Conservation (phyloP, 768 basidiomycete genomes). For the Russula brevipes region DNA sequence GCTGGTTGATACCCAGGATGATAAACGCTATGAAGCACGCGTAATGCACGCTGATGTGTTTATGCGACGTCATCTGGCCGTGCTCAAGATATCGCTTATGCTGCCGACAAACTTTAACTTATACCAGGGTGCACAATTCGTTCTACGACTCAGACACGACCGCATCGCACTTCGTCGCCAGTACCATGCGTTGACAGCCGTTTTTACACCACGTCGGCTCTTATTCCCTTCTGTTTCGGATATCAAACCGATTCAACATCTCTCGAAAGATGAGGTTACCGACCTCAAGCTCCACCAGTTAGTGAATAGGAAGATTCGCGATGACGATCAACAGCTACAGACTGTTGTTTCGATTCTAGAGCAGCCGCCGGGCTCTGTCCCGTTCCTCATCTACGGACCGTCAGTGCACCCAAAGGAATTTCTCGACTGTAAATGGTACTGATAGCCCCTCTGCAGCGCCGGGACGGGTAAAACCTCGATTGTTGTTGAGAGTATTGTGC, state of each 20-base stretch:
- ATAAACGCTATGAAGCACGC: conserved; percentile 14
- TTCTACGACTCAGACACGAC: conserved; percentile 50
- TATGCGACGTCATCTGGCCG: conserved; percentile 23
- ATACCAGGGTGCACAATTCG: conserved; percentile 38
- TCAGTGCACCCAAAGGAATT: conserved; percentile 31
- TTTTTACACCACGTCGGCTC: conserved; percentile 40
- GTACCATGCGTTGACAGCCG: conserved; percentile 51
- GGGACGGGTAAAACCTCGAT: conserved; percentile 40
- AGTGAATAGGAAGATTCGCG: conserved; percentile 41
- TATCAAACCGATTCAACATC: conserved; percentile 25
- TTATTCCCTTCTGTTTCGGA: conserved; percentile 44
- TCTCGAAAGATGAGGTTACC: conserved; percentile 12
- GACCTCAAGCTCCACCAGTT: conserved; percentile 22
- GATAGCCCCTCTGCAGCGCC: conserved; percentile 29
- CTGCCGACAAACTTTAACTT: conserved; percentile 40
- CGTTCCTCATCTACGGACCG: conserved; percentile 64
- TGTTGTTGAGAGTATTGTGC: conserved; percentile 35
- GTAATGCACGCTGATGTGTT: not conserved
- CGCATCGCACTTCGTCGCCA: conserved; percentile 52
- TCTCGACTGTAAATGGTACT: not conserved
- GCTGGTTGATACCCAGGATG: conserved; percentile 12
- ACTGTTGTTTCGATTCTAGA: conserved; percentile 44
- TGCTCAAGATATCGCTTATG: conserved; percentile 45
- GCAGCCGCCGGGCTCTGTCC: conserved; percentile 42
- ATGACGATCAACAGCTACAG: conserved; percentile 45